Evolutionary conservation across 2,329 filamentous ascomycete species (phyloP), one percentile per base, ranked within the genome.

Genomic region (Pseudocercospora fijiensis): DNA sequence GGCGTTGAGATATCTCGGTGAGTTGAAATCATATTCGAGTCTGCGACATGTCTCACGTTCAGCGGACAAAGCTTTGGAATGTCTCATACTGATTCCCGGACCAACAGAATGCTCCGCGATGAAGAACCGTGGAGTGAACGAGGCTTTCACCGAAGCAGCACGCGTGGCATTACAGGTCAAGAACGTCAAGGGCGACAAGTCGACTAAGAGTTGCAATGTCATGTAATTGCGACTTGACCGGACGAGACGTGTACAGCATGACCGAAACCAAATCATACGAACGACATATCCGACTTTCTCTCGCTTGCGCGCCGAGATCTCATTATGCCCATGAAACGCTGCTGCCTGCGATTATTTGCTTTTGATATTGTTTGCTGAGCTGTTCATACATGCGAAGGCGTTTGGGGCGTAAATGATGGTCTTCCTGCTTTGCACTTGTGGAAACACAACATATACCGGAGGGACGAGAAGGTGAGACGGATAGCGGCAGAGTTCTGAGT

Each of bases 131-230:
- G 95, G 95, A 65, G 96, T 99, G 75, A 97, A 98, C 79, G 95
- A 99, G 79, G 95, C 95, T 49, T 99, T 99, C 75, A 98, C 95
- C 45, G 95, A 99, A 82, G 95, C 95, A 45, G 94, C 95, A 24
- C 90, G 96, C 73, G 95, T 99, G 37, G 95, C 95, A 13, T 83
- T 99, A 28, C 78, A 79, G 63, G 81, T 83, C 69, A 83, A 84
- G 76, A 80, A 77, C 60, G 76, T 76, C 67, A 82, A 76, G 65
- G 75, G 80, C 70, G 80, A 83, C 72, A 80, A 80, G 70, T 61
- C 66, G 4, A 57, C 26, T 45, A 41, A 64, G 22, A 62, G 57
- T 27, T 70, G 68, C 58, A 61, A 56, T 28, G 33, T 70, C 64
- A 68, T 68, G 68, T 70, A 41, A 61, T 45, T 41, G 24, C 49